Conservation (phyloP, 139 green algal genomes). For the Tetraselmis chui region DNA sequence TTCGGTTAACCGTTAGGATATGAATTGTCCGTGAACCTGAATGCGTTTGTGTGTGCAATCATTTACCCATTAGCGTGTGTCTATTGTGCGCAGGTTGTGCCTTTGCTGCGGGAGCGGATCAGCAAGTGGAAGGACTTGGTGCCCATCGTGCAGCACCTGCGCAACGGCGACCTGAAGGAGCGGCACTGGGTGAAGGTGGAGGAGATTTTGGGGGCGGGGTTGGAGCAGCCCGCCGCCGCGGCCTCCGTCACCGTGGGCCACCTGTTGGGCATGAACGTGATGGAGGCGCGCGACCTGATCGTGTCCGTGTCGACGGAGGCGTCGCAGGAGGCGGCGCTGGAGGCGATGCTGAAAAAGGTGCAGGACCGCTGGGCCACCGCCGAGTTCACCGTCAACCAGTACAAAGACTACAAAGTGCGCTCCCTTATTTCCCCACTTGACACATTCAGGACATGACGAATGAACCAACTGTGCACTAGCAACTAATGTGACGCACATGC, state of each 20-base stretch:
- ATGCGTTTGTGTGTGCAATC: background rate
- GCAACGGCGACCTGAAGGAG: conserved; percentile 15
- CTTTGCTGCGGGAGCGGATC: background rate
- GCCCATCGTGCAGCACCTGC: conserved; percentile 8
- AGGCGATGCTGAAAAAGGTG: conserved; percentile 17
- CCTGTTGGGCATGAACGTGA: background rate
- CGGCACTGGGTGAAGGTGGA: conserved; percentile 12
- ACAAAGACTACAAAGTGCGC: background rate
- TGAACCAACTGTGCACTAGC: too few species aligned
- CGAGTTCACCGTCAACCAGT: conserved; percentile 8
- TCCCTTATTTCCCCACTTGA: too few species aligned
- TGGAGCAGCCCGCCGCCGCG: background rate
- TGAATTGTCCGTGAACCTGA: too few species aligned
- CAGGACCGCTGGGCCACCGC: conserved; percentile 6
- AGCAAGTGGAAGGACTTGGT: background rate
- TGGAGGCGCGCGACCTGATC: conserved; percentile 7
- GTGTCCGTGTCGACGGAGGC: background rate
- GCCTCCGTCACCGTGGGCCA: conserved; percentile 3
- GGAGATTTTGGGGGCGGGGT: background rate
- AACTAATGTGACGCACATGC: too few species aligned
- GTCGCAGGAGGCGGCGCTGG: conserved; percentile 15
- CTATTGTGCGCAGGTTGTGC: background rate
- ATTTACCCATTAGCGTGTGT: background rate
- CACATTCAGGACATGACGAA: too few species aligned
- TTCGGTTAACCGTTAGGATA: too few species aligned